Base-by-base conservation (phyloP, 2,329 filamentous ascomycete genomes). In the Emmonsiellopsis sp. region DNA sequence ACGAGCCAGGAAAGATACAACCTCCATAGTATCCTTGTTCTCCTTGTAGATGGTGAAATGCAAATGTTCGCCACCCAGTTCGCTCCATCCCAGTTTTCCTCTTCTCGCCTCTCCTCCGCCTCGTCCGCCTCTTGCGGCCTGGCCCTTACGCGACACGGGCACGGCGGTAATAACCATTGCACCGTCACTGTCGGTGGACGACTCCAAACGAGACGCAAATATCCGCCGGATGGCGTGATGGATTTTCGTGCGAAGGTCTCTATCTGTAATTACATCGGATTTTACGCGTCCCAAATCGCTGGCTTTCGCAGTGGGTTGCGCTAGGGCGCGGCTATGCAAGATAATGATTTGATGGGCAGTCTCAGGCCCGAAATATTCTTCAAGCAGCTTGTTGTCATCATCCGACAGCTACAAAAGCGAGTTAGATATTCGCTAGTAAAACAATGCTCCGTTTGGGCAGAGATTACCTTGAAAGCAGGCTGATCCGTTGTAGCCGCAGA, bases 21-120 rank as follows among this genome's bases (percentile, higher is more conserved):
- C 85, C 62, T 96, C 91, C 87, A 95, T 94, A 1, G 91, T 96
- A 66, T 96, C 91, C 65, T 92, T 91, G 72, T 96, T 96, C 72
- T 95, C 91, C 72, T 96, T 96, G 80, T 92, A 94, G 50, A 96
- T 77, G 0, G 88, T 92, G 68, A 95, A 95, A 68, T 95, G 90
- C 11, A 95, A 74, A 67, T 88, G 93, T 48, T 90, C 85, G 14
- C 87, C 88, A n/a, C 78, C 84, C 42, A 84, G 73, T 58, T 86
- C 83, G 51, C 82, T 73, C 83, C 83, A 87, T 51, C 73, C 75
- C 37, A 80, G 62, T 60, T 77, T 79, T 44, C 73, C 70, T 49
- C 68, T 67, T 47, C 65, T 57, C 54, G 63, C 51, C 54, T 63
- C 57, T 53, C 61, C 61, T 39, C 61, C 61, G 61, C 68, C 65